Evolutionary conservation across 352 stramenopile species (phyloP).

Genomic region (Phytophthora cryptogea): DNA sequence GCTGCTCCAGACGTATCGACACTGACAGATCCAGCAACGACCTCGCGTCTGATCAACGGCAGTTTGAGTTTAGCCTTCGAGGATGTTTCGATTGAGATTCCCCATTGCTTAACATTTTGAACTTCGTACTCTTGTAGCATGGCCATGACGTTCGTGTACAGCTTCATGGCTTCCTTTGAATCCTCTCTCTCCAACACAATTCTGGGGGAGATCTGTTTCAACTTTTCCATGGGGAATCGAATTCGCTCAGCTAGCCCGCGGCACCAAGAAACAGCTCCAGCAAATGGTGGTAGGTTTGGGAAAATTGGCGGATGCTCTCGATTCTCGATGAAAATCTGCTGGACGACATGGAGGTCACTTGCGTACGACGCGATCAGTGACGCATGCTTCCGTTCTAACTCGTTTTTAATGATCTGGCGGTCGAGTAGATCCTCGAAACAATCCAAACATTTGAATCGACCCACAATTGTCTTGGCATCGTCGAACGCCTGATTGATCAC

Average conservation of each 20-base stretch:
- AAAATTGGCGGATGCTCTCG: slow-evolving; percentile 85
- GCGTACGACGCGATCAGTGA: slow-evolving; percentile 80
- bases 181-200: slow-evolving; percentile 90
- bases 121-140: slow-evolving; percentile 84
- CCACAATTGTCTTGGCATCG: slow-evolving; percentile 88
- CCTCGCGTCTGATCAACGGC: slow-evolving; percentile 74
- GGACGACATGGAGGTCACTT: slow-evolving; percentile 81
- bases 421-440: slow-evolving; percentile 91
- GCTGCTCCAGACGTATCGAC: slow-evolving; percentile 8
- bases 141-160: slow-evolving; percentile 89
- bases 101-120: slow-evolving; percentile 85
- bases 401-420: slow-evolving; percentile 85
- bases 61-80: slow-evolving; percentile 89
- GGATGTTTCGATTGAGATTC: slow-evolving; percentile 76
- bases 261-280: slow-evolving; percentile 91
- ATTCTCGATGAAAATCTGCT: slow-evolving; percentile 91
- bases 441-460: slow-evolving; percentile 91
- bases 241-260: slow-evolving; percentile 86
- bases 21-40: slow-evolving; percentile 14
- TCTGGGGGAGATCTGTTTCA: slow-evolving; percentile 76
- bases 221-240: slow-evolving; percentile 89
- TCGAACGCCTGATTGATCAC: slow-evolving; percentile 94
- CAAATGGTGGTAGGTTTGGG: slow-evolving; percentile 90
- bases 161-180: slow-evolving; percentile 88
- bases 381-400: slow-evolving; percentile 89